Conservation (phyloP, 2,329 filamentous ascomycete genomes). For the Huntiella moniliformis region DNA sequence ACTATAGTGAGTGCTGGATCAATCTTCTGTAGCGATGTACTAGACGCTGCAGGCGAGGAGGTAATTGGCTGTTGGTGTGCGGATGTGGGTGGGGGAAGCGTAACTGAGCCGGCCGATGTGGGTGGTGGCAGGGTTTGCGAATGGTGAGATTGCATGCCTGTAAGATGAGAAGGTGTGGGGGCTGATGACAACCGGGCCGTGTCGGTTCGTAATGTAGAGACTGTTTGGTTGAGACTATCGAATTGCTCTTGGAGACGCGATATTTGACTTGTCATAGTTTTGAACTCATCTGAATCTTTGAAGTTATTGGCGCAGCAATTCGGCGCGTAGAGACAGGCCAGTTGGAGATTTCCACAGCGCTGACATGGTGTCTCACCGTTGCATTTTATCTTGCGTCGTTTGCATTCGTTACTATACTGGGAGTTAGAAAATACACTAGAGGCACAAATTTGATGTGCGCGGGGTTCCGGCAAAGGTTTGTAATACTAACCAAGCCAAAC, state of each 20-base stretch:
- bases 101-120: not conserved
- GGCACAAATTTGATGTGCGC: not conserved
- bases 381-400: constrained; percentile 58
- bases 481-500: constrained; percentile 36
- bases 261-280: constrained; percentile 59
- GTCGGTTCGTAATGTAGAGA: constrained; percentile 47
- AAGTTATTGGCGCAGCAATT: constrained; percentile 59
- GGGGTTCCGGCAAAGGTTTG: constrained; percentile 2
- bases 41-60: constrained; percentile 9
- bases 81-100: constrained; percentile 6
- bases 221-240: constrained; percentile 51
- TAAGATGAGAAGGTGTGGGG: not conserved
- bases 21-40: constrained; percentile 11
- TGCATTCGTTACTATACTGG: constrained; percentile 48
- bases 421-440: constrained; percentile 6
- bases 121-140: constrained; percentile 4
- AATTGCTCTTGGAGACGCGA: constrained; percentile 66
- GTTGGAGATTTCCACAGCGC: constrained; percentile 48
- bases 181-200: constrained; percentile 22
- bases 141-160: constrained; percentile 1
- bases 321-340: constrained; percentile 45
- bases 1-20: constrained; percentile 9
- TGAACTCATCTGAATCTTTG: constrained; percentile 86
- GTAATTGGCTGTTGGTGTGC: constrained; percentile 2
- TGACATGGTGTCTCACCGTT: constrained; percentile 51